Evolutionary conservation across 2,329 filamentous ascomycete genomes (phyloP).

Genomic region (Stagonosporopsis rhizophila): DNA sequence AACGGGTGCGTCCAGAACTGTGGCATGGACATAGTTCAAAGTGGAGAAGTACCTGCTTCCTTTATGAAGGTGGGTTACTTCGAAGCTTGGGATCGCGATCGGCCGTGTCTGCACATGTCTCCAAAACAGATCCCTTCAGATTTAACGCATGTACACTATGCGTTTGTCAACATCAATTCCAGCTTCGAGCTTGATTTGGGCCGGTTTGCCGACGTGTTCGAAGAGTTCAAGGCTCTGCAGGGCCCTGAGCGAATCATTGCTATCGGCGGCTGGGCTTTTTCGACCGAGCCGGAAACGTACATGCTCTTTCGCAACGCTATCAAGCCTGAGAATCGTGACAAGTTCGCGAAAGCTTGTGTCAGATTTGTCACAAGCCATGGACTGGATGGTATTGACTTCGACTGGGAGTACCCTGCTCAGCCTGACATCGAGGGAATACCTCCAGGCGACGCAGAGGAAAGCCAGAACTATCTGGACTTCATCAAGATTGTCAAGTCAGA

Average conservation of each 20-base stretch:
- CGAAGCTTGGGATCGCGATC: slow-evolving; percentile 18
- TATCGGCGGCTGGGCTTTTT: slow-evolving; percentile 57
- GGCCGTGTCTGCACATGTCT: slow-evolving; percentile 20
- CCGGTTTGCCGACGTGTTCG: background rate
- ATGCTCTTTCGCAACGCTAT: slow-evolving; percentile 50
- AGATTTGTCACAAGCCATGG: slow-evolving; percentile 29
- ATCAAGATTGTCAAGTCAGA: slow-evolving; percentile 8
- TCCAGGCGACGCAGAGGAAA: background rate
- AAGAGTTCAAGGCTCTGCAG: background rate
- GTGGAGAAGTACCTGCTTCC: background rate
- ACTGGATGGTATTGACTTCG: slow-evolving; percentile 52
- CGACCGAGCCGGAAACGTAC: slow-evolving; percentile 49
- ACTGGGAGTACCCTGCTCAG: slow-evolving; percentile 55
- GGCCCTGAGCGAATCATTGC: slow-evolving; percentile 52
- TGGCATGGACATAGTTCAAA: background rate
- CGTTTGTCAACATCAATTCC: background rate
- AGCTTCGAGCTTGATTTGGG: background rate
- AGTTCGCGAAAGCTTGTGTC: slow-evolving; percentile 32
- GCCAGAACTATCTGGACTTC: slow-evolving; percentile 45
- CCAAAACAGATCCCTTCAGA: slow-evolving; percentile 6
- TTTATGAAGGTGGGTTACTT: background rate
- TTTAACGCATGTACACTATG: background rate
- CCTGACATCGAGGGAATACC: slow-evolving; percentile 49
- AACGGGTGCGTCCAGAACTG: slow-evolving; percentile 3
- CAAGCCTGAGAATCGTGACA: slow-evolving; percentile 48